These are phyloP conservation scores for Rhynchospora pubera DNA, from an alignment of 176 grass and related monocot species.

Conservation along the genomic window DNA sequence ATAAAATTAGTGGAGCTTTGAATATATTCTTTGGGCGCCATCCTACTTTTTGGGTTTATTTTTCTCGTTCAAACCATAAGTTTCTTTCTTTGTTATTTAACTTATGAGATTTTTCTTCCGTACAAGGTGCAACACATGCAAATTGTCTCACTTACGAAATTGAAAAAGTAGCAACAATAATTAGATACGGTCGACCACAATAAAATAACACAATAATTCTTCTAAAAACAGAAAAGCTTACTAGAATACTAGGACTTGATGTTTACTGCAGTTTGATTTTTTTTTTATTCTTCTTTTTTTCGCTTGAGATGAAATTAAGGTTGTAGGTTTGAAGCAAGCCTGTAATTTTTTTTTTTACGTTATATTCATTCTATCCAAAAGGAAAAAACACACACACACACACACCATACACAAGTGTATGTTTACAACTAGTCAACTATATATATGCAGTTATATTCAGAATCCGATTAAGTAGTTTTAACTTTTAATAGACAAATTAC, in stretches of 20 bases:
- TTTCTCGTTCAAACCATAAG: constrained; percentile 12
- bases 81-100: constrained; percentile 6
- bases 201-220: not conserved
- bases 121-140: not conserved
- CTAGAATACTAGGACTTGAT: not conserved
- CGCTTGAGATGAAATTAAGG: no score
- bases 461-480: no score
- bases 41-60: not conserved
- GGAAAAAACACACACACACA: no score
- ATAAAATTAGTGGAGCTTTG: constrained; percentile 21
- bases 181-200: not conserved
- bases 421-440: no score
- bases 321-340: no score
- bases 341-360: no score
- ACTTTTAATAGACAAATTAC: no score
- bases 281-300: no score
- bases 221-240: not conserved
- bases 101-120: not conserved
- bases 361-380: no score
- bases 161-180: not conserved
- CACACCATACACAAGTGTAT: no score
- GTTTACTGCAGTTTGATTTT: no score
- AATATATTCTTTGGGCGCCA: constrained; percentile 29
- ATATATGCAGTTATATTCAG: no score
- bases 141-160: constrained; percentile 11